Conservation (phyloP, 345 rosid genomes). For the Brassica incana region DNA sequence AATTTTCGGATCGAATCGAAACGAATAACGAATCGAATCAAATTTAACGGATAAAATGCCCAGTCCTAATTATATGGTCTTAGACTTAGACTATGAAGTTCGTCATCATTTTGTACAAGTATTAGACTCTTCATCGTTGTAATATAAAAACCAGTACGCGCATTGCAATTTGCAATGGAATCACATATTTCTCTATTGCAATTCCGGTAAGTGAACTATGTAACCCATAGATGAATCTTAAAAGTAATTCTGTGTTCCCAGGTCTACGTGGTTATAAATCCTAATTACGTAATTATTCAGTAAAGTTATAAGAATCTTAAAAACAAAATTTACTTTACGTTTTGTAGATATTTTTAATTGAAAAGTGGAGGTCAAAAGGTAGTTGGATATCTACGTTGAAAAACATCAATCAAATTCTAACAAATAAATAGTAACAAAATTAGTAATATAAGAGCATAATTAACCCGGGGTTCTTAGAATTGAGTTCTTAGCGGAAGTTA, state of each 20-base stretch:
- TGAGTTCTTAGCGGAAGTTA: too few species aligned
- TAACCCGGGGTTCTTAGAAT: too few species aligned
- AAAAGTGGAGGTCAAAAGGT: constrained; percentile 23
- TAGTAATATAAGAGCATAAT: too few species aligned
- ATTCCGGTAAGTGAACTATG: neutral
- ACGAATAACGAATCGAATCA: too few species aligned
- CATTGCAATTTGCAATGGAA: neutral
- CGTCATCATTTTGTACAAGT: constrained; percentile 23
- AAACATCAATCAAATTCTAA: constrained; percentile 19
- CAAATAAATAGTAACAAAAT: neutral
- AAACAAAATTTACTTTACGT: constrained; percentile 25
- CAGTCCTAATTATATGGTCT: constrained; percentile 11
- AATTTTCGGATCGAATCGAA: too few species aligned
- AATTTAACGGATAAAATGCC: too few species aligned
- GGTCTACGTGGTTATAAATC: constrained; percentile 3
- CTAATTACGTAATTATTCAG: constrained; percentile 27
- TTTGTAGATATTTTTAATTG: constrained; percentile 19
- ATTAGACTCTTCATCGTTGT: neutral
- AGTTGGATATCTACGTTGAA: constrained; percentile 25
- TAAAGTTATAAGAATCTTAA: constrained; percentile 30
- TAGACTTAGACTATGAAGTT: constrained; percentile 21
- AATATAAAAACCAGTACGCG: neutral
- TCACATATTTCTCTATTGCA: neutral
- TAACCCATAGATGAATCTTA: neutral
- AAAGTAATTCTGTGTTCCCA: neutral